A percentile compares a stretch with the other conserved stretches of the same genome.
phyloP scores from a whole-genome alignment of 768 basidiomycete species.

The Tulasnella sp. region DNA sequence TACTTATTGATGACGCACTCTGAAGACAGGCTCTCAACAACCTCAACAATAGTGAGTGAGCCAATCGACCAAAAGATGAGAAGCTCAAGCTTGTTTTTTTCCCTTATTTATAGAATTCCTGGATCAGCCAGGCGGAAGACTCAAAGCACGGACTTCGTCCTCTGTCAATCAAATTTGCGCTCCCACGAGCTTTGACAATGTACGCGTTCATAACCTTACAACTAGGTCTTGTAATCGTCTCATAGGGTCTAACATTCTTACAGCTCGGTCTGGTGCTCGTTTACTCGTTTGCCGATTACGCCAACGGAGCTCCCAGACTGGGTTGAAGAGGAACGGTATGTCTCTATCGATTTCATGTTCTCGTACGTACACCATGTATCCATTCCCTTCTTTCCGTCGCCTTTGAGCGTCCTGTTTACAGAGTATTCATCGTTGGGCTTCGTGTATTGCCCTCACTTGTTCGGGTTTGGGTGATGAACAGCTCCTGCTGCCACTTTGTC shows the following conservation, averaged over 20 bases:
- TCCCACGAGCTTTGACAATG: constrained; percentile 25
- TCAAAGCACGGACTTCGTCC: constrained; percentile 25
- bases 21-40: constrained; percentile 3
- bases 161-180: constrained; percentile 22
- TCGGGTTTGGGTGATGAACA: too few species aligned
- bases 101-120: constrained; percentile 8
- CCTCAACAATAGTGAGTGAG: constrained; percentile 15
- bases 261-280: constrained; percentile 3
- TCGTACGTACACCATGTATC: too few species aligned
- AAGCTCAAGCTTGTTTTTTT: not conserved
- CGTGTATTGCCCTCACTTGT: too few species aligned
- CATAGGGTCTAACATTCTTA: too few species aligned
- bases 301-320: not conserved
- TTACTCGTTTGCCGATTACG: not conserved
- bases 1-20: not conserved
- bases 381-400: too few species aligned
- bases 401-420: too few species aligned
- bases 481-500: too few species aligned
- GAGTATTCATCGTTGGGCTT: too few species aligned
- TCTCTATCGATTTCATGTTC: too few species aligned
- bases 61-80: not conserved
- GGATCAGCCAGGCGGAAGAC: constrained; percentile 23
- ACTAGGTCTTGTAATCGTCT: too few species aligned
- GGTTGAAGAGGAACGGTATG: not conserved
- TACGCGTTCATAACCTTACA: not conserved